Evolutionary conservation across 768 basidiomycete species (phyloP), one percentile per base, ranked within the genome.

Genomic region (Termitomyces sp.): DNA sequence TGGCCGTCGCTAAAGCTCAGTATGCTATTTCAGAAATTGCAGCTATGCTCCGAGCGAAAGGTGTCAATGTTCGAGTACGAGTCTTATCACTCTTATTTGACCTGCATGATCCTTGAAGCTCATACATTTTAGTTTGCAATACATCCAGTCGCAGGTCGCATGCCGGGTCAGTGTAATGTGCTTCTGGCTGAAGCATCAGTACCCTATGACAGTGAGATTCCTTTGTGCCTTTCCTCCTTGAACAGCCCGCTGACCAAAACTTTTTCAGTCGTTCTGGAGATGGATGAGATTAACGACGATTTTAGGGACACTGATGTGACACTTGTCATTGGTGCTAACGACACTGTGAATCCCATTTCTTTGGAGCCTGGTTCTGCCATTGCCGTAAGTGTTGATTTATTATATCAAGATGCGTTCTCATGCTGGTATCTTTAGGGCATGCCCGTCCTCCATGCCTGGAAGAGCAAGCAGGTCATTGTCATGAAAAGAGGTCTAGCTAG

Each of bases 261-360:
- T 42, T 19, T 33, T 55, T n/a, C 62, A 92, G 91, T 94, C 61
- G 91, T 94, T 41, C 75, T 89, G 57, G 92, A 94, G 72, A 93
- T 94, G 92, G 92, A 94, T 59, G 92, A 94, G 71, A 94, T 94
- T 74, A 94, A 94, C 66, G 90, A 94, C 41, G 92, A 94, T 67
- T 94, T 94, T 70, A 75, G 78, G 52, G 89, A 91, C 37, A 94
- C 92, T 0, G 92, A 94, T 66, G 81, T 94, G n/a, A 89, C 87
- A 7, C 81, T 94, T 19, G 92, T 94, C 60, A 94, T 94, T 60
- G 92, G 92, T 23, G 92, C 92, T 19, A 94, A 94, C 64, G 92
- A 94, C 66, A 94, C 92, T 1, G 92, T 94, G 51, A 94, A 94
- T 66, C 91, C 92, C 14, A 92, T 94, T 60, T 89, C 91, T 10